Evolutionary conservation across 2,329 filamentous ascomycete species (phyloP).

Genomic region (Teratosphaeria epicoccoides): DNA sequence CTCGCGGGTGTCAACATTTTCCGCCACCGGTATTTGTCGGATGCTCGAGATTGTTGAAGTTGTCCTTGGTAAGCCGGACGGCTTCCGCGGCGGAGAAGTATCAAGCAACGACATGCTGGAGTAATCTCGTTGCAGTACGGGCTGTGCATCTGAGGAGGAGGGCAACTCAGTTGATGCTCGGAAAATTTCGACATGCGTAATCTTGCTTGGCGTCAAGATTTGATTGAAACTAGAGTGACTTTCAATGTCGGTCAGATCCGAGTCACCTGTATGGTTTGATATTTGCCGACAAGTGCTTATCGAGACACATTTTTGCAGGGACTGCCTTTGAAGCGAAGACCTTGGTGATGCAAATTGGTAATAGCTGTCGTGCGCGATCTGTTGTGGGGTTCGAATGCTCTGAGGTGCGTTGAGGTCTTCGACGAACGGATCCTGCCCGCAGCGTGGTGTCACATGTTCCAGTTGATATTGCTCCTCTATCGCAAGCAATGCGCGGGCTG

Average conservation of each 20-base stretch:
- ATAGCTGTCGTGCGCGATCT: background rate
- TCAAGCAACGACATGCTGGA: conserved; percentile 11
- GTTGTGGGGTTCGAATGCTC: background rate
- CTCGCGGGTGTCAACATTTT: background rate
- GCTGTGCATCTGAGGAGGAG: conserved; percentile 2
- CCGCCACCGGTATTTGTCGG: background rate
- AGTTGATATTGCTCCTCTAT: background rate
- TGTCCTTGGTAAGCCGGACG: background rate
- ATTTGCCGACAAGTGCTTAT: background rate
- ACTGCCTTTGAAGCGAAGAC: background rate
- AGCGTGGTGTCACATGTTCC: background rate
- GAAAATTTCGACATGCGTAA: conserved; percentile 5
- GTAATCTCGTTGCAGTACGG: conserved; percentile 5
- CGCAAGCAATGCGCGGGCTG: conserved; percentile 14
- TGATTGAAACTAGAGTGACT: conserved; percentile 21
- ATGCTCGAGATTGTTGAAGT: background rate
- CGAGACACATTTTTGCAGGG: background rate
- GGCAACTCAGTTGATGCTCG: background rate
- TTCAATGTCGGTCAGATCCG: conserved; percentile 16
- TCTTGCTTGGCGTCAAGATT: conserved; percentile 17
- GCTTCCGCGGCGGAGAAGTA: background rate
- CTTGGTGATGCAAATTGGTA: conserved; percentile 1
- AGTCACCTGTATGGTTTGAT: conserved; percentile 4
- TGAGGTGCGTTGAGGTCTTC: background rate
- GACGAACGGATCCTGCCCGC: background rate